Conservation (phyloP, 176 grass and related monocot genomes). For the Paspalum vaginatum region DNA sequence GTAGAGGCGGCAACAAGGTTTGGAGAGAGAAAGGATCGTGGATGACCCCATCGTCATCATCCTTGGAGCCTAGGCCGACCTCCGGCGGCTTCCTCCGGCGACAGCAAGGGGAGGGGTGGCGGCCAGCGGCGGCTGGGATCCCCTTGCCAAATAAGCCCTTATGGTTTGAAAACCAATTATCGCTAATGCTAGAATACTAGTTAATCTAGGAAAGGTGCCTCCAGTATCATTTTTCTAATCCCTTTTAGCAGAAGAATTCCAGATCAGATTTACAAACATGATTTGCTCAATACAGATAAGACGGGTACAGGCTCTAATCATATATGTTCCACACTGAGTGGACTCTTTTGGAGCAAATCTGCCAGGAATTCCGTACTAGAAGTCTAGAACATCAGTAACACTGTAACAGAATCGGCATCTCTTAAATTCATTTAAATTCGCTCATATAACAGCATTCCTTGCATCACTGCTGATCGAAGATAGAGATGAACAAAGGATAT, state of each 20-base stretch:
- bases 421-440: background rate
- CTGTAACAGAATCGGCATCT: background rate
- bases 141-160: background rate
- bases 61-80: no score
- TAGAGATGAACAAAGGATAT: slow-evolving; percentile 11
- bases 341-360: background rate
- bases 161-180: no score
- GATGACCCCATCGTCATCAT: no score
- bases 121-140: no score
- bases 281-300: background rate
- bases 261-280: background rate
- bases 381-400: background rate
- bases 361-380: background rate
- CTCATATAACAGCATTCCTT: background rate
- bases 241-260: background rate
- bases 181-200: no score
- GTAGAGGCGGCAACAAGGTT: no score
- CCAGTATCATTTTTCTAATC: background rate
- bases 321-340: background rate
- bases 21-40: no score
- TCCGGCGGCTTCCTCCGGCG: no score
- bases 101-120: no score
- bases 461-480: background rate
- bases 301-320: slow-evolving; percentile 2
- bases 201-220: background rate